Evolutionary conservation across 345 rosid genomes (phyloP).

Genomic region (Pugionium cornutum): DNA sequence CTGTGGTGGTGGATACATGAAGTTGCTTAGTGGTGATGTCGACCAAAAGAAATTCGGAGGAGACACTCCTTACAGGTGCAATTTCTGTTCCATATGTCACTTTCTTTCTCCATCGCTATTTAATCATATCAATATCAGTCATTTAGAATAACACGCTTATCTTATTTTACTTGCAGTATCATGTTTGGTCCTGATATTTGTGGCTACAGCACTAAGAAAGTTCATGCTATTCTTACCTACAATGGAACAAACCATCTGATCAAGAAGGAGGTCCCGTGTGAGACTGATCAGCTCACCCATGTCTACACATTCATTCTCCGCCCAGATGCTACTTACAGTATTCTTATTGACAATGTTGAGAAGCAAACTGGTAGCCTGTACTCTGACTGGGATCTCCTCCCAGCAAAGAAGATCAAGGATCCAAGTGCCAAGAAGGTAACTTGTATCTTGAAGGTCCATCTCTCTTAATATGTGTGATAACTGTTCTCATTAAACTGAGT

Average conservation of each 20-base stretch:
- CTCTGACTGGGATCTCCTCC: slow-evolving; percentile 94
- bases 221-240: slow-evolving; percentile 93
- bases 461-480: not conserved
- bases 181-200: slow-evolving; percentile 99
- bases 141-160: not conserved
- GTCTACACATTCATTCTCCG: slow-evolving; percentile 84
- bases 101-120: not conserved
- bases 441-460: not conserved
- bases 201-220: slow-evolving; percentile 96
- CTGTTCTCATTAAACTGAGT: not conserved
- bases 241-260: slow-evolving; percentile 74
- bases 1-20: slow-evolving; percentile 99
- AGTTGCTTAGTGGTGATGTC: slow-evolving; percentile 78
- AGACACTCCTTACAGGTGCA: slow-evolving; percentile 92
- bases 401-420: slow-evolving; percentile 86
- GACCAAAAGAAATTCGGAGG: slow-evolving; percentile 98
- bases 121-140: too few relatives aligned
- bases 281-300: slow-evolving; percentile 97
- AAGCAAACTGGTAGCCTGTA: slow-evolving; percentile 91
- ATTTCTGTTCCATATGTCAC: not conserved
- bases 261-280: slow-evolving; percentile 98
- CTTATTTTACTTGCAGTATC: slow-evolving; percentile 56
- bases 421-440: slow-evolving; percentile 89
- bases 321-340: slow-evolving; percentile 94
- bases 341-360: slow-evolving; percentile 91